Evolutionary conservation across 805 yeast species (phyloP), one percentile per base, ranked within the genome.

Genomic region (Alloascoidea africana): DNA sequence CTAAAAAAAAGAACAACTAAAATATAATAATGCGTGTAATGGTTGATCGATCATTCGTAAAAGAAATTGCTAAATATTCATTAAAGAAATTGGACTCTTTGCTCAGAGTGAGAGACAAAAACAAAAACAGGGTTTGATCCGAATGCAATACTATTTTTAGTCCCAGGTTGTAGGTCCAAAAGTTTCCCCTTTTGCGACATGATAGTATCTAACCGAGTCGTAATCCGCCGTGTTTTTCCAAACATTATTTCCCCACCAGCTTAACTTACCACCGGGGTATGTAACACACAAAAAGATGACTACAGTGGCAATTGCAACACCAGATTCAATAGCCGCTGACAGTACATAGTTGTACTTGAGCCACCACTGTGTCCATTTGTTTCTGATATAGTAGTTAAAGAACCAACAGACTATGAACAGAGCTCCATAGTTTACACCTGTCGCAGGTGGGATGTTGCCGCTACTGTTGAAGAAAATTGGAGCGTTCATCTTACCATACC

Each of bases 241-340:
- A 14, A 58, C 65, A n/a, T 41, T 52, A 40, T 73, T 74, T 1
- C 85, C 85, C 85, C 85, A 77, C 85, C 85, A 77, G 32, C 54
- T 42, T 11, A 75, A 37, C 3, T 49, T 43, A 17, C 55, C 58
- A 2, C 59, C 56, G 36, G 69, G 62, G 46, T 63, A 71, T 41
- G 60, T 57, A 3, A 65, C 63, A 1, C 68, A 54, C 47, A 73
- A 71, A 55, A 77, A 77, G 32, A 75, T 67, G 39, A 76, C 54
- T 34, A 73, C 56, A 1, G 72, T 73, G 41, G 75, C 60, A 43
- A 75, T 63, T 2, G 81, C 82, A 14, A 73, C 68, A 13, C 81
- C 83, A 1, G 81, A 71, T 4, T 66, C 55, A 17, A 76, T 54
- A 1, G 71, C 79, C 37, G 77, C 67, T 16, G 76, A 60, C 37